phyloP scores from a whole-genome alignment of 164 flowering plant genomes.

The Saururus chinensis region DNA sequence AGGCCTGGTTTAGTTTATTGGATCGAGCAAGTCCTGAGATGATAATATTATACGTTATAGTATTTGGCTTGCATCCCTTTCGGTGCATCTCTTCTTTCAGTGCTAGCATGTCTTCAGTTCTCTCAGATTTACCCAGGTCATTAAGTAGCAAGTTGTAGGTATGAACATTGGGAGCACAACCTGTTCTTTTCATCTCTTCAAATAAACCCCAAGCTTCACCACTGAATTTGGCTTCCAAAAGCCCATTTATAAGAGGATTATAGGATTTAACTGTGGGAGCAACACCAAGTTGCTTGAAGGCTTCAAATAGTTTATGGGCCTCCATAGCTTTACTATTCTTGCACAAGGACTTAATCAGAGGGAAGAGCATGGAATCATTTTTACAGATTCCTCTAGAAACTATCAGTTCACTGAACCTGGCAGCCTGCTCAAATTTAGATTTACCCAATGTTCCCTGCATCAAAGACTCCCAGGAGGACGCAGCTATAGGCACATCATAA shows the following conservation, averaged over 20 bases:
- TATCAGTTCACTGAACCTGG: conserved; percentile 45
- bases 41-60: conserved; percentile 64
- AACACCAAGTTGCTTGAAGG: conserved; percentile 37
- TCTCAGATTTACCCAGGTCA: conserved; percentile 57
- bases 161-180: conserved; percentile 46
- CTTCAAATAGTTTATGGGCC: conserved; percentile 43
- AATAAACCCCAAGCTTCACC: conserved; percentile 48
- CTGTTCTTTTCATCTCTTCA: conserved; percentile 54
- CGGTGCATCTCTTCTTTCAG: conserved; percentile 57
- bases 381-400: conserved; percentile 32
- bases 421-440: conserved; percentile 37
- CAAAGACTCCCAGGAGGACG: conserved; percentile 54
- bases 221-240: conserved; percentile 32
- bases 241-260: conserved; percentile 54
- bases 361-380: conserved; percentile 44
- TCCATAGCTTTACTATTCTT: conserved; percentile 35
- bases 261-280: conserved; percentile 35
- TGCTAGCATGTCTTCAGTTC: conserved; percentile 34
- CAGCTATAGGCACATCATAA: conserved; percentile 12
- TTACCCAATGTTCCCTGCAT: conserved; percentile 44
- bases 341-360: conserved; percentile 43
- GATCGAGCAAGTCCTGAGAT: conserved; percentile 67
- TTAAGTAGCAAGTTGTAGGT: conserved; percentile 72
- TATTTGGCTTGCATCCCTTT: conserved; percentile 53
- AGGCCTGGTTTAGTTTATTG: conserved; percentile 44